phyloP scores from a whole-genome alignment of 768 basidiomycete genomes.

The Postia placenta region DNA sequence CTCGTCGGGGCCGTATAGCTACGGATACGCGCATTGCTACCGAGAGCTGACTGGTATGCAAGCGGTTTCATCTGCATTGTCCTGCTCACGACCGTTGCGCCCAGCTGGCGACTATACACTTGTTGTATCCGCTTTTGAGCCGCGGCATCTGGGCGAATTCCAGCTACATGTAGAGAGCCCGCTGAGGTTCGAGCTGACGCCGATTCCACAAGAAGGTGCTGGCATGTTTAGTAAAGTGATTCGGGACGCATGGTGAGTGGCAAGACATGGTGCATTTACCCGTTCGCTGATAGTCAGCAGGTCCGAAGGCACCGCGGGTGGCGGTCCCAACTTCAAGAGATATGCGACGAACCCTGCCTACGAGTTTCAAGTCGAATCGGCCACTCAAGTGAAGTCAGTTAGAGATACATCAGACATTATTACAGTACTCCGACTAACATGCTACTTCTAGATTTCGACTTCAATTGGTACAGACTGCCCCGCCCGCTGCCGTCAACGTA shows the following conservation, averaged over 20 bases:
- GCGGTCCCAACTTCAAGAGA: constrained; percentile 58
- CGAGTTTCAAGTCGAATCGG: constrained; percentile 47
- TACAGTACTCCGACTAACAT: not conserved
- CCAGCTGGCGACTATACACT: constrained; percentile 77
- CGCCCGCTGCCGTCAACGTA: constrained; percentile 49
- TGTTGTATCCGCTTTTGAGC: constrained; percentile 82
- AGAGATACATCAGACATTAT: not conserved
- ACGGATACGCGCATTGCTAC: constrained; percentile 59
- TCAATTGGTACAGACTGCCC: constrained; percentile 43
- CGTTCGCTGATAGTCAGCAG: constrained; percentile 28
- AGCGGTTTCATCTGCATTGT: not conserved
- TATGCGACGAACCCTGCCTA: constrained; percentile 68
- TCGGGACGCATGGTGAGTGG: constrained; percentile 67
- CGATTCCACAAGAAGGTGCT: constrained; percentile 82
- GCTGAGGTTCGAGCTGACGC: constrained; percentile 49
- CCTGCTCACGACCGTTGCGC: not conserved
- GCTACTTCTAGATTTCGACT: constrained; percentile 54
- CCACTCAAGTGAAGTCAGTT: constrained; percentile 54
- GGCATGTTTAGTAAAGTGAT: constrained; percentile 77
- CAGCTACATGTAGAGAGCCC: constrained; percentile 59
- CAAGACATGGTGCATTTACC: not conserved
- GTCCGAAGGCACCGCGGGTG: constrained; percentile 53
- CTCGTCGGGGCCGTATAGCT: constrained; percentile 77
- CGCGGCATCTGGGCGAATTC: constrained; percentile 59
- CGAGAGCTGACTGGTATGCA: constrained; percentile 48